A percentile compares a stretch with the other conserved stretches of the same genome.
phyloP scores from a whole-genome alignment of 495 filamentous ascomycete genomes.

The Penicillium herquei region DNA sequence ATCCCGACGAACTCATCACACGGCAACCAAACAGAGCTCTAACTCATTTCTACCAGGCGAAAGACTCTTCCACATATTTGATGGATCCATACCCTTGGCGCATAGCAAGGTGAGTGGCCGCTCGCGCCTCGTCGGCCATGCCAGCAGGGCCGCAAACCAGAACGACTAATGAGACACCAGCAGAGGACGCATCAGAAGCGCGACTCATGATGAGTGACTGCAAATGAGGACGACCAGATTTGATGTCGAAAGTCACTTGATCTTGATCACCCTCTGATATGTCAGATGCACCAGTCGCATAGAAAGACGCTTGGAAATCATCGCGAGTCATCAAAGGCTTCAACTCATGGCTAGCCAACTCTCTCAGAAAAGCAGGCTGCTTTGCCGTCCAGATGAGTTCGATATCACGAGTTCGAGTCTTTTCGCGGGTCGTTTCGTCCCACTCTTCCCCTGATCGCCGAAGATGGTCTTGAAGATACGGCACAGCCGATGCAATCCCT shows the following conservation, averaged over 20 bases:
- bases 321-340: slow-evolving; percentile 23
- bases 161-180: slow-evolving; percentile 33
- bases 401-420: slow-evolving; percentile 26
- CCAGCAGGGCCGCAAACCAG: slow-evolving; percentile 49
- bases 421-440: slow-evolving; percentile 4
- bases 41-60: slow-evolving; percentile 31
- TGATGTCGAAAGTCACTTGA: slow-evolving; percentile 22
- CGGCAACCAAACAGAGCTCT: no score
- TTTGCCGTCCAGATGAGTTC: slow-evolving; percentile 44
- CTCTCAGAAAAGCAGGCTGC: slow-evolving; percentile 33
- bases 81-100: slow-evolving; percentile 31
- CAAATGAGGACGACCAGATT: slow-evolving; percentile 31
- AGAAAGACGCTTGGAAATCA: slow-evolving; percentile 40
- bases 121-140: slow-evolving; percentile 50
- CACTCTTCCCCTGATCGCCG: slow-evolving; percentile 13
- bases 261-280: background rate
- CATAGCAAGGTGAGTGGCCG: slow-evolving; percentile 38
- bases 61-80: slow-evolving; percentile 46
- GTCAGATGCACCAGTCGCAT: slow-evolving; percentile 20
- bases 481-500: slow-evolving; percentile 55
- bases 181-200: slow-evolving; percentile 26
- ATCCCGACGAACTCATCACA: no score
- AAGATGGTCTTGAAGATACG: slow-evolving; percentile 49
- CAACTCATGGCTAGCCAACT: slow-evolving; percentile 32
- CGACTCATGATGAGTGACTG: slow-evolving; percentile 30